Evolutionary conservation across 306 rosid genomes (phyloP).

Genomic region (Aeschynomene evenia): DNA sequence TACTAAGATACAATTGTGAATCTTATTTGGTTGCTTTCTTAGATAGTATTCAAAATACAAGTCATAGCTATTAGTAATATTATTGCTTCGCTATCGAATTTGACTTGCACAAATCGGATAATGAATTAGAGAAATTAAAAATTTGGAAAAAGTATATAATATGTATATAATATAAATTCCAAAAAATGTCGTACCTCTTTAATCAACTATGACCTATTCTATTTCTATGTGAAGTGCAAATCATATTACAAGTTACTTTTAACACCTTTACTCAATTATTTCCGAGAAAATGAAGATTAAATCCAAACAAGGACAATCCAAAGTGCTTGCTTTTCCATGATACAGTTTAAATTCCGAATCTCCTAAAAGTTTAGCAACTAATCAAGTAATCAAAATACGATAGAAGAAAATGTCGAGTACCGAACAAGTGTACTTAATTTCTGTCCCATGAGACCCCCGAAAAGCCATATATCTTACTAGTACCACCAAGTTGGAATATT

Average conservation of each 20-base stretch:
- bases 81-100: neutral
- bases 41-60: neutral
- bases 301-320: neutral
- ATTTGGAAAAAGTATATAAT: too few species aligned
- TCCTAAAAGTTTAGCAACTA: conserved; percentile 4
- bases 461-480: conserved; percentile 26
- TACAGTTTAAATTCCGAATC: neutral
- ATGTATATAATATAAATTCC: too few species aligned
- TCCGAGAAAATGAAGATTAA: neutral
- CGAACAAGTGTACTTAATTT: neutral
- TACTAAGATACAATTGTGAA: conserved; percentile 18
- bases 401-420: neutral
- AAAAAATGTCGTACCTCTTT: neutral
- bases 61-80: neutral
- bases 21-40: conserved; percentile 11
- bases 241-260: neutral
- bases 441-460: conserved; percentile 33
- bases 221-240: neutral
- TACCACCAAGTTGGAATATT: neutral
- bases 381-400: neutral
- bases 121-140: too few species aligned
- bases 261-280: neutral
- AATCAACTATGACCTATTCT: neutral
- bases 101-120: neutral
- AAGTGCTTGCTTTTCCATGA: neutral